Conservation (phyloP, 768 basidiomycete species). For the Agrocybe pediades region DNA sequence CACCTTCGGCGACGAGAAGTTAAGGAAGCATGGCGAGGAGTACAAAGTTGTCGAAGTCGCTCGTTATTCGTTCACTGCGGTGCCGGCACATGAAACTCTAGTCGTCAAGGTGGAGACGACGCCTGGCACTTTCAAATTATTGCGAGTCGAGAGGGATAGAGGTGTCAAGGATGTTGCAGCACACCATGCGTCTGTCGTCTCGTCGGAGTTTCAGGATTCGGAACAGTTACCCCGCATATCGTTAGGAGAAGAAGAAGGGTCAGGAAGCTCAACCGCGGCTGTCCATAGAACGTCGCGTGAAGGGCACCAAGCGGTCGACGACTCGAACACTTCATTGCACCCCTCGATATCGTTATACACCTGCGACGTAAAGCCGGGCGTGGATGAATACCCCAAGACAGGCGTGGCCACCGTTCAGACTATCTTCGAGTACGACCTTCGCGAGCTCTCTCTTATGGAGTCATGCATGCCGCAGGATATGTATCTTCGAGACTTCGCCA, state of each 20-base stretch:
- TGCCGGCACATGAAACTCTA: neutral
- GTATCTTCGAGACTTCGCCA: neutral
- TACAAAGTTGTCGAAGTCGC: neutral
- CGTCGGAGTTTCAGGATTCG: neutral
- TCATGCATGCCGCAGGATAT: neutral
- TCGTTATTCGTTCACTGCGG: neutral
- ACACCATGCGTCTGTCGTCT: neutral
- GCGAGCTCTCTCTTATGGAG: neutral
- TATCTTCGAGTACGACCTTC: neutral
- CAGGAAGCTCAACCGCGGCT: neutral
- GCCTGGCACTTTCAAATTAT: neutral
- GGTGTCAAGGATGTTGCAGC: neutral
- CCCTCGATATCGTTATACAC: neutral
- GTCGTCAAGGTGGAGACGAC: neutral
- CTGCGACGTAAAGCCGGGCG: neutral
- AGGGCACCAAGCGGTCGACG: neutral
- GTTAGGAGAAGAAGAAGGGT: neutral
- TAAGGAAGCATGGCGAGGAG: neutral
- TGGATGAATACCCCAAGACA: neutral
- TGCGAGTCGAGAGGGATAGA: neutral
- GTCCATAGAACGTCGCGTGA: neutral
- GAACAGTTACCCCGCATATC: neutral
- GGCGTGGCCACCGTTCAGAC: neutral
- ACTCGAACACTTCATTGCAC: neutral
- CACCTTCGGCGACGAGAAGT: neutral